phyloP scores from a whole-genome alignment of 306 rosid genomes.

The Quercus berberidifolia region DNA sequence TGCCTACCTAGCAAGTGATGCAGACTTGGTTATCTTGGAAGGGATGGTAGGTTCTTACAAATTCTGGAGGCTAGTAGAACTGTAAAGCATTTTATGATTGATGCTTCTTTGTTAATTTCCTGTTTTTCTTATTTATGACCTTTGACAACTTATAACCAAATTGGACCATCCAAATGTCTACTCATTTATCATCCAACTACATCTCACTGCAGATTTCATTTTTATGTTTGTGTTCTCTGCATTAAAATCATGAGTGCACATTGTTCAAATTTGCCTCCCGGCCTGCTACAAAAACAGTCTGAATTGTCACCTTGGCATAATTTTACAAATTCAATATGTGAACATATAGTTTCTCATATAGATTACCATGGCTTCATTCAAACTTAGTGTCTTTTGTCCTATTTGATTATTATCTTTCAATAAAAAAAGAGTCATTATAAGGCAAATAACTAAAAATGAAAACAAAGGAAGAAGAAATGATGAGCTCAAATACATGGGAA shows the following conservation, averaged over 20 bases:
- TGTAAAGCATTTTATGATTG: neutral
- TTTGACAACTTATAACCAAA: neutral
- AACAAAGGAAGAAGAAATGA: neutral
- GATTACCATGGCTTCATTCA: neutral
- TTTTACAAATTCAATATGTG: neutral
- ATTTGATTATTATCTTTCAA: neutral
- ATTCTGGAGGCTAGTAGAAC: conserved; percentile 11
- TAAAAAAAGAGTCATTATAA: neutral
- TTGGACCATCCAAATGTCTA: neutral
- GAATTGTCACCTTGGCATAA: neutral
- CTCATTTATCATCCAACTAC: neutral
- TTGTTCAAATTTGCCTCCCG: neutral
- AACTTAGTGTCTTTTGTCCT: neutral
- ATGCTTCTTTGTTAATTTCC: neutral
- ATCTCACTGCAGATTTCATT: neutral
- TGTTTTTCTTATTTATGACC: neutral
- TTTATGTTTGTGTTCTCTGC: neutral
- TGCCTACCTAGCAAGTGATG: conserved; percentile 81
- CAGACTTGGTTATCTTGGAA: conserved; percentile 85
- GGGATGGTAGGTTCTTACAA: conserved; percentile 79
- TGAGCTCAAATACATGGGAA: neutral
- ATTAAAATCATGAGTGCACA: neutral
- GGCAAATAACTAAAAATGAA: neutral
- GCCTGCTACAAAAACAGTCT: too few relatives aligned
- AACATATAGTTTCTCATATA: neutral